Evolutionary conservation across 2,329 filamentous ascomycete genomes (phyloP).

Genomic region (Cercospora canescens): DNA sequence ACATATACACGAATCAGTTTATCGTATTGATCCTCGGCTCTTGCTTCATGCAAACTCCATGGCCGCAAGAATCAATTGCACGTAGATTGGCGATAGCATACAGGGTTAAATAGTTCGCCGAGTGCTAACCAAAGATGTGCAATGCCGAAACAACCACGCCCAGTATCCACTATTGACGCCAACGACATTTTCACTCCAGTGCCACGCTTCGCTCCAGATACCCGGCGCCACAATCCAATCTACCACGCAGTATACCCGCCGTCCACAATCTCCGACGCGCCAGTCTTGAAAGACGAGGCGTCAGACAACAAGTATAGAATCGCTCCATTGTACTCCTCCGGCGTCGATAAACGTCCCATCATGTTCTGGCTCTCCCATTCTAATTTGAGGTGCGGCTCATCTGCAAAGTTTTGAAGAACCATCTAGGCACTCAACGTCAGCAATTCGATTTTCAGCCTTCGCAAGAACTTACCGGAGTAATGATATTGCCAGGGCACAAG

Average conservation of each 20-base stretch:
- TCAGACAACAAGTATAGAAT: constrained; percentile 35
- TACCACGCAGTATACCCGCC: constrained; percentile 19
- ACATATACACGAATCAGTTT: background rate
- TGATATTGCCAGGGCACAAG: constrained; percentile 37
- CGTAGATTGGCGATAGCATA: too few species aligned
- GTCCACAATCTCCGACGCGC: constrained; percentile 31
- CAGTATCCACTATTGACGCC: background rate
- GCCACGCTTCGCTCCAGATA: background rate
- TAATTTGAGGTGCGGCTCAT: constrained; percentile 30
- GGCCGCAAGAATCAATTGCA: background rate
- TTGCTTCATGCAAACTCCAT: background rate
- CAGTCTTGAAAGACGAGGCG: constrained; percentile 33
- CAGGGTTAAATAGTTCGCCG: background rate
- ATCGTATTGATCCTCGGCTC: too few species aligned
- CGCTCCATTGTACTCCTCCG: constrained; percentile 34
- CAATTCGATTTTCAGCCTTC: background rate
- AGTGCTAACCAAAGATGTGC: background rate
- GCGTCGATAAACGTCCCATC: constrained; percentile 33
- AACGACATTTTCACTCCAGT: background rate
- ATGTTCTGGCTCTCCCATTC: constrained; percentile 37
- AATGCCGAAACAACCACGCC: background rate
- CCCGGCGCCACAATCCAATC: background rate
- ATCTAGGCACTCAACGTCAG: constrained; percentile 24
- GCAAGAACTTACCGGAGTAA: constrained; percentile 29
- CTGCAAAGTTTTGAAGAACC: constrained; percentile 35